Percentiles rank a stretch among this genome's conserved stretches.
phyloP scores from a whole-genome alignment of 345 rosid species.

The Clarkia xantiana region DNA sequence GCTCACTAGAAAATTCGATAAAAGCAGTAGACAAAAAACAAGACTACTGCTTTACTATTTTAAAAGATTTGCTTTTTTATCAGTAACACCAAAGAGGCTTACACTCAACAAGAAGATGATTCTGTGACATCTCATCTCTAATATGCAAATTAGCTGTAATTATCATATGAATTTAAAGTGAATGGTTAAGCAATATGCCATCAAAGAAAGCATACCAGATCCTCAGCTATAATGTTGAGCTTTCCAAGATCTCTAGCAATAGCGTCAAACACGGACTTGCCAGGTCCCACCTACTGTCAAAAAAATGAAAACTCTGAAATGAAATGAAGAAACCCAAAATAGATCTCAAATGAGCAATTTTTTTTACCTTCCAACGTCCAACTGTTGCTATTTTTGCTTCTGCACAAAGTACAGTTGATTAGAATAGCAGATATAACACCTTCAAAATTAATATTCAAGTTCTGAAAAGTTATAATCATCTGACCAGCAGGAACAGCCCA shows the following conservation, averaged over 20 bases:
- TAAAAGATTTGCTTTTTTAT: too few species aligned
- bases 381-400: slow-evolving; percentile 70
- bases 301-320: slow-evolving; percentile 15
- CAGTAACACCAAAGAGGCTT: too few species aligned
- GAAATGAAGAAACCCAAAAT: slow-evolving; percentile 10
- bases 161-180: too few species aligned
- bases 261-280: slow-evolving; percentile 70
- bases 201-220: slow-evolving; percentile 49
- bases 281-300: slow-evolving; percentile 89
- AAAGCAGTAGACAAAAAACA: too few species aligned
- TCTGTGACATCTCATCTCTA: too few species aligned
- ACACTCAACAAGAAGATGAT: too few species aligned
- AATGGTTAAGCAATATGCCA: slow-evolving; percentile 1
- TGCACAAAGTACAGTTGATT: slow-evolving; percentile 21
- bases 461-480: slow-evolving; percentile 13
- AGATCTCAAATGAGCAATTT: slow-evolving; percentile 5
- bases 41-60: too few species aligned
- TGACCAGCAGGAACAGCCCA: slow-evolving; percentile 93
- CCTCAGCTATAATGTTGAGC: slow-evolving; percentile 78
- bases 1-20: too few species aligned
- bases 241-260: slow-evolving; percentile 56
- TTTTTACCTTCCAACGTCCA: slow-evolving; percentile 81
- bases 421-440: slow-evolving; percentile 3
- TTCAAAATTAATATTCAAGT: background rate
- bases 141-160: too few species aligned